phyloP scores from a whole-genome alignment of 2,329 filamentous ascomycete species.

The Amauroascus niger region DNA sequence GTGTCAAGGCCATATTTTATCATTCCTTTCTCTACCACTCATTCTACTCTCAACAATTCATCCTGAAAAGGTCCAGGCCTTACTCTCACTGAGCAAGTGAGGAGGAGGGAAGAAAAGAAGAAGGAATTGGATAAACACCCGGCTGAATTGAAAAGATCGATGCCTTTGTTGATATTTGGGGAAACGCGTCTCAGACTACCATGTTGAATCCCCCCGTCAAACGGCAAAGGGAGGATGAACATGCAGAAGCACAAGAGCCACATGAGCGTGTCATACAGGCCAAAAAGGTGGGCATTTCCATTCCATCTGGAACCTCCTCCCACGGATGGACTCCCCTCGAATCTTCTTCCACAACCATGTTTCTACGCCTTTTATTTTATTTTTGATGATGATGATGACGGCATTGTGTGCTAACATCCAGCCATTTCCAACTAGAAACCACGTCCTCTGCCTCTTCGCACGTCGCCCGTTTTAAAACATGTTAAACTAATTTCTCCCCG shows the following conservation, averaged over 20 bases:
- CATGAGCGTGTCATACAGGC: conserved; percentile 1
- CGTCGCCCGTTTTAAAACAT: conserved; percentile 21
- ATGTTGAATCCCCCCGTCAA: conserved; percentile 7
- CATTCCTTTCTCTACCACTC: not conserved
- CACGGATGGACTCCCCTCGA: too few relatives aligned
- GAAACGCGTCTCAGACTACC: not conserved
- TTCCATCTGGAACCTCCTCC: not conserved
- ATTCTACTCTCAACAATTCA: not conserved
- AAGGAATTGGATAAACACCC: too few relatives aligned
- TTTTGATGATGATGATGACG: too few relatives aligned
- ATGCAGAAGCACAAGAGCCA: not conserved
- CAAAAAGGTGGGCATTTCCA: conserved; percentile 6
- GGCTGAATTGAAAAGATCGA: not conserved
- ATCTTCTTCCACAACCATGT: too few relatives aligned
- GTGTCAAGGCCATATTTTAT: conserved; percentile 1
- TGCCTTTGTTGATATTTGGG: not conserved
- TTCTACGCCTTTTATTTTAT: not conserved
- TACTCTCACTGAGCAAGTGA: not conserved
- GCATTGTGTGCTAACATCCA: not conserved
- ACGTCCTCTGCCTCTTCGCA: conserved; percentile 26
- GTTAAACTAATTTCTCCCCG: not conserved
- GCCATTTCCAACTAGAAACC: conserved; percentile 23
- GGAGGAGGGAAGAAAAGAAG: not conserved
- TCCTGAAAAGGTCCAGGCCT: not conserved
- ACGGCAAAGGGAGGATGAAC: not conserved